Evolutionary conservation across 225 moss, liverwort and hornwort species (phyloP).

Genomic region (Marchantia paleacea): DNA sequence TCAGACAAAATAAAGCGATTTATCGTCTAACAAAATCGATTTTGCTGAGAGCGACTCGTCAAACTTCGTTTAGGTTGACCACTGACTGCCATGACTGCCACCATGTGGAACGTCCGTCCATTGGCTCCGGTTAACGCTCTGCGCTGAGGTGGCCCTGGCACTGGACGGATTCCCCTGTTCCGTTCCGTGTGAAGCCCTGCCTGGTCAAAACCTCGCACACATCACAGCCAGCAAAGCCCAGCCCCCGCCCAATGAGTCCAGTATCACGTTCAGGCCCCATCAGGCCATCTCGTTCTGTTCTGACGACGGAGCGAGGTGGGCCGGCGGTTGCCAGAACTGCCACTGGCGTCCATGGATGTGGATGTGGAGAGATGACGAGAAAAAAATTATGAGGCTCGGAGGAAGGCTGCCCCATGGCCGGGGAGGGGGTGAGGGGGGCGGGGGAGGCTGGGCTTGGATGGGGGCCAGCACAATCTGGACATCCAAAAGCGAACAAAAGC

Average conservation of each 20-base stretch:
- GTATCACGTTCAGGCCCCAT: too few species aligned
- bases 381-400: too few species aligned
- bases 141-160: too few species aligned
- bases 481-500: neutral
- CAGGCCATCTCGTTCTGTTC: conserved; percentile 1
- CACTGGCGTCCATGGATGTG: neutral
- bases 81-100: neutral
- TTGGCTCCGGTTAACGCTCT: neutral
- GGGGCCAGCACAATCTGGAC: neutral
- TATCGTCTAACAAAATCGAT: neutral
- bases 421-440: neutral
- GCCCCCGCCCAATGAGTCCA: too few species aligned
- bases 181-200: too few species aligned
- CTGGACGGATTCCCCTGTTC: too few species aligned
- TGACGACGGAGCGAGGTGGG: neutral
- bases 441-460: neutral
- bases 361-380: neutral
- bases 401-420: neutral
- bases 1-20: neutral
- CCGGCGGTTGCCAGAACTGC: neutral
- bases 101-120: neutral
- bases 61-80: neutral
- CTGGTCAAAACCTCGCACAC: too few species aligned
- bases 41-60: neutral
- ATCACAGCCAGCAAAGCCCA: too few species aligned